A percentile compares a stretch with the other conserved stretches of the same genome.
phyloP scores from a whole-genome alignment of 768 basidiomycete species.

The Collybia nuda region DNA sequence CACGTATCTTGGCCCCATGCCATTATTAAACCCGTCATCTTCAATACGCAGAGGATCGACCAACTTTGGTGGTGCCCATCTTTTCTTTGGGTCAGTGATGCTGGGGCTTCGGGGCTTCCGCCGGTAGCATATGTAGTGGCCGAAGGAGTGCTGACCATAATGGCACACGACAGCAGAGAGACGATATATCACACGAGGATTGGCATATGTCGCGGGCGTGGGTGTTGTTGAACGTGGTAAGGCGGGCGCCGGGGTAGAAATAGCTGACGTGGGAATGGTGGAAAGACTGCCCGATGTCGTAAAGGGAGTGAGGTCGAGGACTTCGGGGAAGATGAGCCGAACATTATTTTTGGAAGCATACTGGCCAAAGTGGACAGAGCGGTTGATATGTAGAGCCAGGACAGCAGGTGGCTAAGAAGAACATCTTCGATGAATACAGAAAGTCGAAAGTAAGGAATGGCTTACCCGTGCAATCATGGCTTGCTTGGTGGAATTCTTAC shows the following conservation, averaged over 20 bases:
- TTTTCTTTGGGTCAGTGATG: slow-evolving; percentile 32
- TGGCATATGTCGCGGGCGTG: slow-evolving; percentile 50
- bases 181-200: slow-evolving; percentile 77
- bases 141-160: slow-evolving; percentile 89
- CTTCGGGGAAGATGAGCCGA: slow-evolving; percentile 78
- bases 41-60: slow-evolving; percentile 26
- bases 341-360: slow-evolving; percentile 87
- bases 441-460: neutral
- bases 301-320: slow-evolving; percentile 87
- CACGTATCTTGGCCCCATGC: slow-evolving; percentile 39
- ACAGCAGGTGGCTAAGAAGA: slow-evolving; percentile 75
- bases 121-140: slow-evolving; percentile 92
- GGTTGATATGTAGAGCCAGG: slow-evolving; percentile 87
- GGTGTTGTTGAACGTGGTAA: slow-evolving; percentile 52
- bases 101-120: slow-evolving; percentile 65
- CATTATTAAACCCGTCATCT: slow-evolving; percentile 18
- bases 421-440: neutral
- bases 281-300: slow-evolving; percentile 81
- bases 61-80: slow-evolving; percentile 32
- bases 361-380: slow-evolving; percentile 76
- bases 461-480: slow-evolving; percentile 86
- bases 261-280: slow-evolving; percentile 64
- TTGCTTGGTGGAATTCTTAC: slow-evolving; percentile 80
- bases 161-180: slow-evolving; percentile 88
- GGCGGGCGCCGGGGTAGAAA: slow-evolving; percentile 60